Conservation (phyloP, 2,329 filamentous ascomycete species). For the Hypoxylon sp. region DNA sequence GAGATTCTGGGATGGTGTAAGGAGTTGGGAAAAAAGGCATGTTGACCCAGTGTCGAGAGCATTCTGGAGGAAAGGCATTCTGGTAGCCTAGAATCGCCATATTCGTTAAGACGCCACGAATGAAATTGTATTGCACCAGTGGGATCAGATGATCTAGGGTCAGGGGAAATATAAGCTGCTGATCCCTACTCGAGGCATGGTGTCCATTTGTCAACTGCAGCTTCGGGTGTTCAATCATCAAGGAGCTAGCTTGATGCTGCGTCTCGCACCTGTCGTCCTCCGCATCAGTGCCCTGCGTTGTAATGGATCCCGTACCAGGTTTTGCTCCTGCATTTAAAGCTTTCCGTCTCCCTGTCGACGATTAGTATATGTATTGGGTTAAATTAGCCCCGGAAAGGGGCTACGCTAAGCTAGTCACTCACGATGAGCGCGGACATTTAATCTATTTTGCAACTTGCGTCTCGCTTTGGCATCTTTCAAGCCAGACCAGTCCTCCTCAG, state of each 20-base stretch:
- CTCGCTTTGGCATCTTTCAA: constrained; percentile 41
- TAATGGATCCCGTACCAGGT: not conserved
- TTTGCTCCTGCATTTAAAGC: constrained; percentile 10
- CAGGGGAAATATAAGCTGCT: constrained; percentile 42
- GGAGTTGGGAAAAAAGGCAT: constrained; percentile 43
- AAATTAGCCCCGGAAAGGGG: not conserved
- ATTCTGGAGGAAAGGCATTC: constrained; percentile 34
- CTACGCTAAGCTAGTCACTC: constrained; percentile 18
- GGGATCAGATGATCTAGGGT: constrained; percentile 52
- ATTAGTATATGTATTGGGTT: constrained; percentile 7
- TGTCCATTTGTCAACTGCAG: constrained; percentile 1
- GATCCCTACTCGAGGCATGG: not conserved
- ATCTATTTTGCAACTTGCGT: constrained; percentile 42
- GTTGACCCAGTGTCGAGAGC: constrained; percentile 30
- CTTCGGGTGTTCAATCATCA: constrained; percentile 1
- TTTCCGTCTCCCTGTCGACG: constrained; percentile 37
- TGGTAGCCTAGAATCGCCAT: constrained; percentile 49
- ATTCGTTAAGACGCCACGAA: constrained; percentile 54
- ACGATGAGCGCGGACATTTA: constrained; percentile 45
- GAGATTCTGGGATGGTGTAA: constrained; percentile 40
- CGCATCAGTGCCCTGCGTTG: not conserved
- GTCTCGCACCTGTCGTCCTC: not conserved
- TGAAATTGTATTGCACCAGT: constrained; percentile 56
- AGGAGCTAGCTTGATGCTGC: not conserved
- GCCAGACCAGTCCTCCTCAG: constrained; percentile 44